Evolutionary conservation across 2,329 filamentous ascomycete genomes (phyloP), one percentile per base, ranked within the genome.

Genomic region (Teratosphaeria zuluensis): DNA sequence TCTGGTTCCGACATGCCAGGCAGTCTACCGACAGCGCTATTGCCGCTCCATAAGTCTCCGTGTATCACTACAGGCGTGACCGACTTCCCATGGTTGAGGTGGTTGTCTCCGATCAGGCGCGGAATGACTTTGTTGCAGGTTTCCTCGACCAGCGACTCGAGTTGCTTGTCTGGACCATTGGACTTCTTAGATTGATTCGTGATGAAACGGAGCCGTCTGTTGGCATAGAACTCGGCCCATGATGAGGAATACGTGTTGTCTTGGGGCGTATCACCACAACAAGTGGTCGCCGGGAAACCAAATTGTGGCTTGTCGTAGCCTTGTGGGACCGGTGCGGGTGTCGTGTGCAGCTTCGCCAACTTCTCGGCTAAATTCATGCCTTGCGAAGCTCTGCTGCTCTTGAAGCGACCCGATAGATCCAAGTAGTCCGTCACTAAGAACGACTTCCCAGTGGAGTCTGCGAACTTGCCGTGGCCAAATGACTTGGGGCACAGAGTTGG

Each of bases 21-120:
- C 56, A 95, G 86, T 51, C 77, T 78, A 0, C 88, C 91, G 3
- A 77, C 73, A 11, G 84, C 83, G 55, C 88, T 84, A 72, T 96
- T 96, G 0, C 92, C 92, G 63, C 85, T 88, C 92, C 92, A 96
- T n/a, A 96, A 73, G 75, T 96, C 92, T 0, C 92, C 92, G 69
- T 97, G 92, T 0, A 96, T 79, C 5, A 95, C 82, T 0, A 94
- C 91, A 0, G 92, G 90, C n/a, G 72, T 77, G 30, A 94, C 79
- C 0, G 80, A 81, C 54, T 82, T 76, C 3, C 81, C 80, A 61
- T 76, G 76, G 48, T 82, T 84, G 11, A 95, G 72, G 68, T 85
- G 83, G 0, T 75, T 79, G 56, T 89, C 84, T 0, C 86, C 84
- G 12, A 96, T 76, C n/a, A 96, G 74, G 1, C 86, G 76, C 0